Evolutionary conservation across 108 stramenopile genomes (phyloP), one percentile per base, ranked within the genome.

Genomic region (Schizochytrium sp.): DNA sequence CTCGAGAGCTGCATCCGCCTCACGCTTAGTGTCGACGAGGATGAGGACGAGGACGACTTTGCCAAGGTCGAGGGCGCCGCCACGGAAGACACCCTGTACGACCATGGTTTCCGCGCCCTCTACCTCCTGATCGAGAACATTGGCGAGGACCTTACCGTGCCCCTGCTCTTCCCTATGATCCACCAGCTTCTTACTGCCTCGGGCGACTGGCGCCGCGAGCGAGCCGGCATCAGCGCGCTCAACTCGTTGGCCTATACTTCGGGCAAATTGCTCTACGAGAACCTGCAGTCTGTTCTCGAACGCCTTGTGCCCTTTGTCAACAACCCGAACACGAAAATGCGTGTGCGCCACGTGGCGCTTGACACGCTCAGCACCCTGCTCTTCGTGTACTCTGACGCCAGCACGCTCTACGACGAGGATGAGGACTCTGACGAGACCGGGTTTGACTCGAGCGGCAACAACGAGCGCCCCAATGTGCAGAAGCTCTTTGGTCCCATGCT

Each of bases 51-150:
- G 51, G 76, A 83, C 10, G 76, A 83, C 51, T 53, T 53, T 53
- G 14, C 63, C 63, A 69, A 69, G 63, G 51, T 83, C 51, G 76
- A 83, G 4, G 76, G 76, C 19, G 76, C 76, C 76, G 76, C 76
- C 8, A 28, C 19, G 45, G 76, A 83, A 45, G 76, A 83, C 48
- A 28, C 76, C 8, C 45, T 83, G 48, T 47, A 53, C 51, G 45
- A 47, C 45, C 51, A 53, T 45, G 76, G 76, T 23, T 47, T 53
- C n/a, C 76, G 76, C n/a, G 51, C 76, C 16, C 48, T 83, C 14
- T 83, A 53, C 4, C n/a, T 83, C 48, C 76, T 83, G 76, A 12
- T 47, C 23, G 76, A 83, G 76, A 21, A 34, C 51, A 43, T 83
- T 45, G 76, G 76, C n/a, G 76, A 83, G 76, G 51, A 83, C 0